Base-by-base conservation (phyloP, 495 filamentous ascomycete genomes). In the Penicillium waksmanii region DNA sequence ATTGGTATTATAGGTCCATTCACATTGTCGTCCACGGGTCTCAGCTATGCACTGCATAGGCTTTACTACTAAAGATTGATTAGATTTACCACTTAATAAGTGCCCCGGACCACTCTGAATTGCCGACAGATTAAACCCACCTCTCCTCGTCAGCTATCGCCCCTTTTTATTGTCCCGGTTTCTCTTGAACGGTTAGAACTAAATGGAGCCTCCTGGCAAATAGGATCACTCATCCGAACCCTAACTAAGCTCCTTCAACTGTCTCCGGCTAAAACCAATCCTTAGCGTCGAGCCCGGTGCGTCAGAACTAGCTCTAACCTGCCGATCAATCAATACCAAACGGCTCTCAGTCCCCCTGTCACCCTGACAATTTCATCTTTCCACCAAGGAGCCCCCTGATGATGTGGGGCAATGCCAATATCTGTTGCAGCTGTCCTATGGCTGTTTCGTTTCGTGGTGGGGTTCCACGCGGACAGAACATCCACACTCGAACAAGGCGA, bases 251-350 rank as follows among this genome's bases (percentile, higher is more conserved):
- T 8, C 27, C 8, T 31, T 44, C 36, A 17, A 31, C 12, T 40
- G 17, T 11, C 46, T 43, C 52, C 25, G 50, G 18, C 42, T 18
- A 48, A 42, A 55, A 9, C 5, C 36, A n/a, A 49, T 9, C 46
- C 10, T n/a, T 47, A 43, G 53, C 40, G 23, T 17, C 15, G n/a
- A 43, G 42, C 36, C 48, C 36, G 27, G 17, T 34, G 18, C 17
- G 38, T 51, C 56, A 52, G 38, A 36, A 38, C 36, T 4, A 19
- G 25, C 17, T 33, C n/a, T 50, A 56, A 43, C 5, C 6, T 18
- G 58, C 40, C 58, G 55, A 65, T 62, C 58, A 56, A 57, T 65
- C 38, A 59, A 62, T 27, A 11, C 17, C 55, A 62, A 23, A 65
- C 63, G 17, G 3, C 25, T 17, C 56, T 42, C 44, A 43, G 52